Evolutionary conservation across 768 basidiomycete genomes (phyloP).

Genomic region (Trametes meyenii): DNA sequence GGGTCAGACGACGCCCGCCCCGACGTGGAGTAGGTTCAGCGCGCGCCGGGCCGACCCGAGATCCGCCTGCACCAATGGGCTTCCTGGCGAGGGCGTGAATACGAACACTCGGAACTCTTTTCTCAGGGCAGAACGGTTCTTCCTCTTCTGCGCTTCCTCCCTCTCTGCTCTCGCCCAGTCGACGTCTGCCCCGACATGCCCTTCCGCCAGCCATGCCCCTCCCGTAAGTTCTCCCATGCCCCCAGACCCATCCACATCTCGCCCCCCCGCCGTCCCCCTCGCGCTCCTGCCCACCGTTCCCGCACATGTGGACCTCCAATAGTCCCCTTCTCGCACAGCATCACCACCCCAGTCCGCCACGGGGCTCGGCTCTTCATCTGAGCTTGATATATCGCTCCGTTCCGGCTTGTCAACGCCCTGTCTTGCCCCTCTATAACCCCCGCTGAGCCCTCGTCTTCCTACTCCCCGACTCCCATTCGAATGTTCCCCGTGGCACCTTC

Average conservation of each 20-base stretch:
- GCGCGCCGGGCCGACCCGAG: constrained; percentile 23
- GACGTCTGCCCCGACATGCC: neutral
- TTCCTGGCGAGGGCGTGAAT: neutral
- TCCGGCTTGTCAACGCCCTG: constrained; percentile 7
- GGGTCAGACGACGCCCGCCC: no score
- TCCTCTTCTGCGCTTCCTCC: constrained; percentile 2
- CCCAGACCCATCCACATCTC: constrained; percentile 1
- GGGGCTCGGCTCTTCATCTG: neutral
- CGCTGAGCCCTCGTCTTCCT: neutral
- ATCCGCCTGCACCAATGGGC: constrained; percentile 14
- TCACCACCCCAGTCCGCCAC: constrained; percentile 6
- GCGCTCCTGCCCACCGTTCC: neutral
- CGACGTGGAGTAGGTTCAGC: constrained; percentile 17
- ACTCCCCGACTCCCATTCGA: constrained; percentile 6
- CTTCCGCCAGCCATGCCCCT: neutral
- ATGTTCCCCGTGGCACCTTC: constrained; percentile 8
- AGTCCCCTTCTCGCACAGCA: constrained; percentile 19
- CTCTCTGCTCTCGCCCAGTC: constrained; percentile 7
- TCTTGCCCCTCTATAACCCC: constrained; percentile 12
- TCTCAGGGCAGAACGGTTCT: constrained; percentile 3
- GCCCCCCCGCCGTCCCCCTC: constrained; percentile 9
- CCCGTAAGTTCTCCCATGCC: constrained; percentile 1
- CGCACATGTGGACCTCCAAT: constrained; percentile 18
- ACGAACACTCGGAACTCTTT: constrained; percentile 13
- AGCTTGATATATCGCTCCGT: constrained; percentile 12